Evolutionary conservation across 2,329 filamentous ascomycete species (phyloP).

Genomic region (Colletotrichum destructivum): DNA sequence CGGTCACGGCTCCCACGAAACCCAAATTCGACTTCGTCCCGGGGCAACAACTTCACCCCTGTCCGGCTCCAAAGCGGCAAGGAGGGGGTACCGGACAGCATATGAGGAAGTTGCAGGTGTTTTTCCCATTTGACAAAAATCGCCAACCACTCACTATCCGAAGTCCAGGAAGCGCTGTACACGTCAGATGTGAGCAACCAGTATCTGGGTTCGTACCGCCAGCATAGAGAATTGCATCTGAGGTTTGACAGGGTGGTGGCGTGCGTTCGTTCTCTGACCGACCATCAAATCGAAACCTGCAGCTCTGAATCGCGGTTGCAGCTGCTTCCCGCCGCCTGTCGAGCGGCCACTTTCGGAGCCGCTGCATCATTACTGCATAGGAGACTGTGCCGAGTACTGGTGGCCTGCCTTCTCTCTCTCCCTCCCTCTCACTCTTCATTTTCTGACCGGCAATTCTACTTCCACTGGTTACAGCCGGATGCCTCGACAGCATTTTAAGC

Average conservation of each 20-base stretch:
- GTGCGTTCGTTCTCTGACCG: slow-evolving; percentile 33
- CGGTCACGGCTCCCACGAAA: not conserved
- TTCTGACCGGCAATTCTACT: slow-evolving; percentile 2
- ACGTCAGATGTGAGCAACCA: slow-evolving; percentile 39
- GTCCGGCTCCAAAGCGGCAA: not conserved
- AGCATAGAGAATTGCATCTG: slow-evolving; percentile 21
- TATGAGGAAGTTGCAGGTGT: not conserved
- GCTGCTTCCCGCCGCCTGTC: slow-evolving; percentile 35
- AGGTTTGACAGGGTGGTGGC: slow-evolving; percentile 35
- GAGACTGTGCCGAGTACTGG: slow-evolving; percentile 13
- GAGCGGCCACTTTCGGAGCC: slow-evolving; percentile 16
- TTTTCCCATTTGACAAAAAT: not conserved
- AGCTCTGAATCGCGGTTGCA: slow-evolving; percentile 42
- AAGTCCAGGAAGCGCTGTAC: slow-evolving; percentile 26
- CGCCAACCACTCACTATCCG: not conserved
- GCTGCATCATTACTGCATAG: slow-evolving; percentile 23
- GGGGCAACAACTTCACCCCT: too few species aligned
- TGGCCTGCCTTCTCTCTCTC: slow-evolving; percentile 7
- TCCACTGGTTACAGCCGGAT: slow-evolving; percentile 10
- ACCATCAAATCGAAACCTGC: slow-evolving; percentile 42
- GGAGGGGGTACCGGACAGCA: not conserved
- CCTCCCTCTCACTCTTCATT: slow-evolving; percentile 1
- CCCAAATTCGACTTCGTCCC: slow-evolving; percentile 8
- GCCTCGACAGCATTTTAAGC: not conserved
- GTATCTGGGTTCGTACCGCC: slow-evolving; percentile 34